phyloP scores from a whole-genome alignment of 176 grass and related monocot species.

The Carex kokanica region DNA sequence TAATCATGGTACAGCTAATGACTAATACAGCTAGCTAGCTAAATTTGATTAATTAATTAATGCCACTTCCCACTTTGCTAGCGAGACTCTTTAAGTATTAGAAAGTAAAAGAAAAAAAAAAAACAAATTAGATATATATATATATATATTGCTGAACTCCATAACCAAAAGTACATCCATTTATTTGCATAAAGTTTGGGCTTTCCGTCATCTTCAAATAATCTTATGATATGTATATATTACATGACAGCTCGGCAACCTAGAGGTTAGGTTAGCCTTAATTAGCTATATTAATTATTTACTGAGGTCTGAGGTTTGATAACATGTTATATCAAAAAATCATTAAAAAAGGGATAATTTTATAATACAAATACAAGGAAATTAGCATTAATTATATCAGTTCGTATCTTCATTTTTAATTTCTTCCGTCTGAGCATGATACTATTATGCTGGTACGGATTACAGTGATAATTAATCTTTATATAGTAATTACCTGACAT shows the following conservation, averaged over 20 bases:
- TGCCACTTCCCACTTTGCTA: not conserved
- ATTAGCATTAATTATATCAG: not conserved
- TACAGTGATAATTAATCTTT: too few species aligned
- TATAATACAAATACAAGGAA: not conserved
- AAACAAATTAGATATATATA: not conserved
- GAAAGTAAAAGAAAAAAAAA: not conserved
- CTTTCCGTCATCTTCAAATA: constrained; percentile 1
- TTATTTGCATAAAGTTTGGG: constrained; percentile 3
- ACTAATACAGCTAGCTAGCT: not conserved
- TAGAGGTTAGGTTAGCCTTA: constrained; percentile 6
- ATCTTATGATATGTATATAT: not conserved
- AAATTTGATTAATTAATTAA: not conserved
- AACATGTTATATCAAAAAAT: not conserved
- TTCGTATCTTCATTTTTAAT: not conserved
- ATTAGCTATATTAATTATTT: not conserved
- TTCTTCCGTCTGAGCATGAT: not conserved
- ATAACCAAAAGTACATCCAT: not conserved
- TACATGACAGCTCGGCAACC: not conserved
- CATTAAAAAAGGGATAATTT: not conserved
- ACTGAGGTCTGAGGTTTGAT: not conserved
- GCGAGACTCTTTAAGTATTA: not conserved
- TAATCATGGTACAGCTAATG: not conserved
- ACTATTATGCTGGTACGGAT: not conserved
- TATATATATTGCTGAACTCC: not conserved
- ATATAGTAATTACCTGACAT: too few species aligned